phyloP scores from a whole-genome alignment of 1,284 basidiomycete species.

The Trametes versicolor region DNA sequence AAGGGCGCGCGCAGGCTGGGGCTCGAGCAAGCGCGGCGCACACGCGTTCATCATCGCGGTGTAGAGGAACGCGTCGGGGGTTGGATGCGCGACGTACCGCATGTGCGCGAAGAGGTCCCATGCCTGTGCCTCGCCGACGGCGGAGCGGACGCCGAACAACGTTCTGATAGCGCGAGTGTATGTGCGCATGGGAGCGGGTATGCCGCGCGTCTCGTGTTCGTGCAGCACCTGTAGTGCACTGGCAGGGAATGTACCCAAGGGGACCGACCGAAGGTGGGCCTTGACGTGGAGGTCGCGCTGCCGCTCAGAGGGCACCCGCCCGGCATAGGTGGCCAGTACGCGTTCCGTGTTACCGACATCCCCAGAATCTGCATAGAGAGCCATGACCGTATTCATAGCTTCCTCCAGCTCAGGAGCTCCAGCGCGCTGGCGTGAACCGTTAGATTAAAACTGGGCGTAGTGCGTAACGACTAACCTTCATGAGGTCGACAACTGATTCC shows the following conservation, averaged over 20 bases:
- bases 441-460: slow-evolving; percentile 1
- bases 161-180: slow-evolving; percentile 71
- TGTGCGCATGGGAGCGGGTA: slow-evolving; percentile 68
- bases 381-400: slow-evolving; percentile 57
- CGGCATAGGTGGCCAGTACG: slow-evolving; percentile 52
- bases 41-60: slow-evolving; percentile 92
- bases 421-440: slow-evolving; percentile 44
- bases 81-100: slow-evolving; percentile 92
- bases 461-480: slow-evolving; percentile 57
- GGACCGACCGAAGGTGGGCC: slow-evolving; percentile 59
- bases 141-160: slow-evolving; percentile 61
- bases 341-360: slow-evolving; percentile 57
- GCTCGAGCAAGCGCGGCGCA: slow-evolving; percentile 50
- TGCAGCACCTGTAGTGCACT: slow-evolving; percentile 70
- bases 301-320: slow-evolving; percentile 52
- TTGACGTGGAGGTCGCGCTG: slow-evolving; percentile 78
- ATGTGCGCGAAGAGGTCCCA: slow-evolving; percentile 97
- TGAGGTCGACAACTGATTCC: slow-evolving; percentile 49
- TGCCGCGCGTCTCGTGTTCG: slow-evolving; percentile 66
- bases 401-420: slow-evolving; percentile 51
- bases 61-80: slow-evolving; percentile 81
- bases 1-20: slow-evolving; percentile 89
- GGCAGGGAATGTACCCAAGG: slow-evolving; percentile 56
- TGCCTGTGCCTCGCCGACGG: slow-evolving; percentile 73
- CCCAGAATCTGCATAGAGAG: slow-evolving; percentile 58